Evolutionary conservation across 78 protist species (phyloP).

Genomic region (Guillardia theta): DNA sequence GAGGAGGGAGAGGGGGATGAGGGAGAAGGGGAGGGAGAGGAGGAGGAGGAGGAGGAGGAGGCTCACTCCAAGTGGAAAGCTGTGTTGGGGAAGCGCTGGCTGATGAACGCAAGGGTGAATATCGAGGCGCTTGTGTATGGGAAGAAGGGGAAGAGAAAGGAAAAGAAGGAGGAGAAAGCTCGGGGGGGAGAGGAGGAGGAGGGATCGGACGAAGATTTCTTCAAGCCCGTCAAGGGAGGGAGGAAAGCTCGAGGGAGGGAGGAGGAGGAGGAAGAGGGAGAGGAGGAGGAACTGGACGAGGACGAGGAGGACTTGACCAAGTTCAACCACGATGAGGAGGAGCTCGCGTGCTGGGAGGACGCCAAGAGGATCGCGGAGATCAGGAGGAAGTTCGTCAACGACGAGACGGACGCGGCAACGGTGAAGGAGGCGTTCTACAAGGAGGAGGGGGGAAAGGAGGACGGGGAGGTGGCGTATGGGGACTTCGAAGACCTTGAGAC

Average conservation of each 20-base stretch:
- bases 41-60: background rate
- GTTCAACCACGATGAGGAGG: background rate
- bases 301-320: background rate
- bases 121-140: background rate
- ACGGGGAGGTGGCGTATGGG: slow-evolving; percentile 51
- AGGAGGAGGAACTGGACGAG: background rate
- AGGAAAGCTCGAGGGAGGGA: background rate
- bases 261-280: background rate
- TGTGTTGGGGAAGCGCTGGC: background rate
- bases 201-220: slow-evolving; percentile 16
- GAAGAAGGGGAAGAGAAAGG: background rate
- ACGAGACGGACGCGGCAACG: slow-evolving; percentile 52
- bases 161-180: background rate
- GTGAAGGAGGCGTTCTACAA: slow-evolving; percentile 38
- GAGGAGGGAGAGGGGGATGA: background rate
- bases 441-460: background rate
- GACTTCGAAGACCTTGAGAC: slow-evolving; percentile 88
- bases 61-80: background rate
- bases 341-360: background rate
- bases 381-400: slow-evolving; percentile 72
- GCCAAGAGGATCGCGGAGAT: slow-evolving; percentile 18
- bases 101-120: background rate
- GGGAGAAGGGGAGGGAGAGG: background rate
- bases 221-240: slow-evolving; percentile 33
- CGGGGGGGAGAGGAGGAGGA: background rate